Conservation (phyloP, 225 moss, liverwort and hornwort genomes). For the Pleurozium schreberi region DNA sequence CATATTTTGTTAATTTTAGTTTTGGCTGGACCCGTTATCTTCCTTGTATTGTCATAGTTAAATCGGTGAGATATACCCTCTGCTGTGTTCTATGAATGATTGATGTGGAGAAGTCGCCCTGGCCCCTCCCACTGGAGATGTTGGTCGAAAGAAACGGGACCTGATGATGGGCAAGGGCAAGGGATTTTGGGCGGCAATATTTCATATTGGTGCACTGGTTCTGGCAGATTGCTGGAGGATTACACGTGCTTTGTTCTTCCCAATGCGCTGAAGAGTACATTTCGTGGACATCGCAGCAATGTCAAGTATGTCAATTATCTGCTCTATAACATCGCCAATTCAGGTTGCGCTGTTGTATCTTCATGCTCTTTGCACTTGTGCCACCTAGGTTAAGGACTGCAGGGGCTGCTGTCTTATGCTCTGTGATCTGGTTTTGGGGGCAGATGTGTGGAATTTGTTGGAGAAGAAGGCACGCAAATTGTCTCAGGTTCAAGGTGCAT, state of each 20-base stretch:
- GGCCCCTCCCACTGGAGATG: not conserved
- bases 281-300: slow-evolving; percentile 75
- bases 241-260: slow-evolving; percentile 95
- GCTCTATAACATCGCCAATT: not conserved
- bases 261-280: slow-evolving; percentile 80
- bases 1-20: not conserved
- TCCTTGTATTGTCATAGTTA: not conserved
- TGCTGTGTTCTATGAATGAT: not conserved
- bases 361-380: not conserved
- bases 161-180: slow-evolving; percentile 55
- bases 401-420: not conserved
- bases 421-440: not conserved
- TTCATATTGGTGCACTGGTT: slow-evolving; percentile 50
- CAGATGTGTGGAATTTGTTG: slow-evolving; percentile 97
- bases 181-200: slow-evolving; percentile 18
- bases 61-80: not conserved
- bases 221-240: slow-evolving; percentile 94
- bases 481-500: slow-evolving; percentile 80
- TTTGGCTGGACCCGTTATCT: not conserved
- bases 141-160: not conserved
- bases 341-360: not conserved
- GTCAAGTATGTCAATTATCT: slow-evolving; percentile 52
- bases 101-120: not conserved
- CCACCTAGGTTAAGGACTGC: not conserved
- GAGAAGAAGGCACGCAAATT: slow-evolving; percentile 77